Evolutionary conservation across 1,139 yeast species (phyloP), one percentile per base, ranked within the genome.

Genomic region (Zygosaccharomyces pseudobailii): DNA sequence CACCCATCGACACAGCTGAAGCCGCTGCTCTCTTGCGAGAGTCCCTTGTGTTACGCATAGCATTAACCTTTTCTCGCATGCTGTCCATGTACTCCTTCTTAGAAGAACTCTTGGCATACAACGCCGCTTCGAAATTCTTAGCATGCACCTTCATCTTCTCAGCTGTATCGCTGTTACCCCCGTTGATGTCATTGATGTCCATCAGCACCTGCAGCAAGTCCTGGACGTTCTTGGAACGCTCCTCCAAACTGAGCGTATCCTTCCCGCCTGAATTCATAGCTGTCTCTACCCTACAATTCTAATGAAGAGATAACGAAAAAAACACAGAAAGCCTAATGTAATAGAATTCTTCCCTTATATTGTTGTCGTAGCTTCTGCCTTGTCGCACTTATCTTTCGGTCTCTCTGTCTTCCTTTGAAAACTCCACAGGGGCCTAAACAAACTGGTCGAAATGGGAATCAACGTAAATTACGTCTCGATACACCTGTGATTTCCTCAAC

Each of bases 91-190:
- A 66, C 49, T 63, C 63, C 46, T 62, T 62, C 50, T 57, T 62
- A 5, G 65, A 55, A 3, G 68, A 63, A 43, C 66, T 56, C 40
- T 66, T 65, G 6, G 66, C 65, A 48, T 57, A 65, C 39, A 66
- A 45, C 25, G 67, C 67, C 10, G 63, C 59, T 47, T 66, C 70
- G 38, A 65, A 66, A 46, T 64, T 66, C 47, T 61, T 65, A 9
- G 67, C 69, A 39, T 65, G 66, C 6, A 64, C 49, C 50, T 61
- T 64, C 62, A 66, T 57, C 51, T 65, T 66, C 43, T 63, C 68
- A 38, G 66, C 59, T 24, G 65, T 65, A 35, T 59, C 63, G 30
- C 55, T 55, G 27, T 58, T 58, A 3, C 68, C 67, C 34, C 68
- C 68, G 46, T 65, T 65, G 45, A 64, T 57, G 44, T 58, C 59